Conservation (phyloP, 1,139 yeast genomes). For the Candida gigantensis region DNA sequence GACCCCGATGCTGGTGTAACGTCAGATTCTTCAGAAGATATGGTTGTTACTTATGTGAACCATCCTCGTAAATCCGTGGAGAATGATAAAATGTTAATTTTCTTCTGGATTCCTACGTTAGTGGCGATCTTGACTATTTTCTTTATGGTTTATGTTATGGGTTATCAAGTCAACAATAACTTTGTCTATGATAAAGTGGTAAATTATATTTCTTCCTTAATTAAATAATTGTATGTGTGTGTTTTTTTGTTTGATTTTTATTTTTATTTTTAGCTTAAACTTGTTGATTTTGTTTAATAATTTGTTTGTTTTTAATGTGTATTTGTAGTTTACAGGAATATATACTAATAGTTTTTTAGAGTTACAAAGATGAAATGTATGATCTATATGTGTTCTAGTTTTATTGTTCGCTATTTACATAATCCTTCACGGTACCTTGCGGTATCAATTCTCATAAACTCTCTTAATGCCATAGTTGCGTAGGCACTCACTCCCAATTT, state of each 20-base stretch:
- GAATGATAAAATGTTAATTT: slow-evolving; percentile 82
- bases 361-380: too few species aligned
- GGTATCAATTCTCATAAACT: slow-evolving; percentile 82
- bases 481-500: slow-evolving; percentile 85
- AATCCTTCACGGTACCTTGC: slow-evolving; percentile 44
- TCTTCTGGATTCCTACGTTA: slow-evolving; percentile 84
- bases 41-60: slow-evolving; percentile 56
- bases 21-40: slow-evolving; percentile 54
- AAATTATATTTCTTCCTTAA: slow-evolving; percentile 3
- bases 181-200: slow-evolving; percentile 9
- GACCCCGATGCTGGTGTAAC: slow-evolving; percentile 25
- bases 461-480: slow-evolving; percentile 97
- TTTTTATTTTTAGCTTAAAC: too few species aligned
- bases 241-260: not conserved
- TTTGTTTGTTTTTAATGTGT: too few species aligned
- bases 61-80: slow-evolving; percentile 65
- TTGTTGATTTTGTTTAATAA: too few species aligned
- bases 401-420: slow-evolving; percentile 9
- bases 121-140: slow-evolving; percentile 53
- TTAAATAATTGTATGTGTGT: slow-evolving; percentile 1
- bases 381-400: too few species aligned
- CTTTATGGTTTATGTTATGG: slow-evolving; percentile 52
- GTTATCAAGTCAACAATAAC: slow-evolving; percentile 37
- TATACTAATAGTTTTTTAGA: too few species aligned
- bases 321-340: too few species aligned